Evolutionary conservation across 345 rosid genomes (phyloP), one percentile per base, ranked within the genome.

Genomic region (Sonneratia caseolaris): DNA sequence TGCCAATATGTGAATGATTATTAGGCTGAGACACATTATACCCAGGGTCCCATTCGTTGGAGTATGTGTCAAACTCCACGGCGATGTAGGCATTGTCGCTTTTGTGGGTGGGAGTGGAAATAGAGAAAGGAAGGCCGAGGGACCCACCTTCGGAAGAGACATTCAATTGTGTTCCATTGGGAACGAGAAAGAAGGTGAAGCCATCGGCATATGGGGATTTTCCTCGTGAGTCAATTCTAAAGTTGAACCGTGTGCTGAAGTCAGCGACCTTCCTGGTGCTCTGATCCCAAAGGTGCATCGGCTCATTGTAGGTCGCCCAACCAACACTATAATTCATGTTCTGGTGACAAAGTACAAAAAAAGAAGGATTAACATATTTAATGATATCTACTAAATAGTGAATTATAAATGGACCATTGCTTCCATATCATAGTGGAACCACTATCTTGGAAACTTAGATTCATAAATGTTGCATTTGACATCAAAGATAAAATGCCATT

Each of bases 61-160:
- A 47, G n/a, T 18, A 76, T 14, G 70, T 67, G 70, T 79, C 72
- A 4, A 79, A 75, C 47, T 79, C 76, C 21, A 76, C 47, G 1
- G 79, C 82, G 13, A 75, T 64, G 64, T 69, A 72, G 16, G 62
- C 68, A 6, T 1, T 42, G 45, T 42, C 10, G 1, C 5, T 42
- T 0, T 9, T 42, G 45, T 42, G 1, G 10, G 36, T 19, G 27
- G 67, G 7, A 47, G 5, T 9, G 51, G 51, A 4, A 14, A 69
- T 48, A 7, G 40, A 6, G 40, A 32, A 21, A 9, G 71, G 61
- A 38, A 74, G 65, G 49, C 72, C 81, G 19, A 78, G 72, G 35
- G 37, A 15, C 7, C 80, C 67, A 3, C 74, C 74, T 7, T 5
- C 7, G 15, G 70, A 64, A 1, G 3, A 2, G 5, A 24, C 10